These are phyloP conservation scores for Caryopteris hybrid DNA, from an alignment of 305 asterid species.

Conservation along the genomic window DNA sequence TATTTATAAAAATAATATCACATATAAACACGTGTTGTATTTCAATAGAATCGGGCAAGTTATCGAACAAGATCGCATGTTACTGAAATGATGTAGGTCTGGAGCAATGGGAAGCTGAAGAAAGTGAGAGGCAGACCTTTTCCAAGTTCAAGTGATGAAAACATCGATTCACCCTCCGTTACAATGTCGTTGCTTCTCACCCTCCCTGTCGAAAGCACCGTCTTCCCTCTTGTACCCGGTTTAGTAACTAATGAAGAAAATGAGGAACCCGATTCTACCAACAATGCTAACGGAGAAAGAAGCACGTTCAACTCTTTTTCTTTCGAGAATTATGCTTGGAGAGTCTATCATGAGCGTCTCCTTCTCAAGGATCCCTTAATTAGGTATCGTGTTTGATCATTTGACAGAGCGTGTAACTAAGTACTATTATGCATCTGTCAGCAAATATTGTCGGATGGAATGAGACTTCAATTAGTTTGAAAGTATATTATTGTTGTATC, in stretches of 20 bases:
- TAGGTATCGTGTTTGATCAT: conserved; percentile 27
- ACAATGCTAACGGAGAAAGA: conserved; percentile 1
- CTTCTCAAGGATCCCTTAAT: conserved; percentile 55
- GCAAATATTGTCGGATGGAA: too few relatives aligned
- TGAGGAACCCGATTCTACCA: neutral
- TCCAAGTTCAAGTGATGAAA: conserved; percentile 10
- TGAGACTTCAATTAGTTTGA: too few relatives aligned
- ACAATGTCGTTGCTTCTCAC: conserved; percentile 56
- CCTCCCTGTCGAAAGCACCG: conserved; percentile 44
- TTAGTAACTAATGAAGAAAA: neutral
- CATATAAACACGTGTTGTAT: too few relatives aligned
- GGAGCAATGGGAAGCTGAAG: conserved; percentile 81
- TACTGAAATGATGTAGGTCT: conserved; percentile 46
- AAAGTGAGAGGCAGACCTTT: conserved; percentile 64
- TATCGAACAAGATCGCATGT: too few relatives aligned
- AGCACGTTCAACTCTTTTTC: conserved; percentile 42
- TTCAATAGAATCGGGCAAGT: too few relatives aligned
- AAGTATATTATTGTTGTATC: too few relatives aligned
- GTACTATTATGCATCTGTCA: too few relatives aligned
- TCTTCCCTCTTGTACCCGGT: conserved; percentile 39
- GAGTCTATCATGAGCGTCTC: conserved; percentile 57
- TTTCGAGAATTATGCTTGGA: conserved; percentile 77
- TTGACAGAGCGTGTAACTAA: too few relatives aligned
- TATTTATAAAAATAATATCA: too few relatives aligned
- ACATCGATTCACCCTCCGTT: conserved; percentile 13